Percentiles rank a stretch among this genome's conserved stretches.
Evolutionary conservation across 2,329 filamentous ascomycete species (phyloP).

Genomic region (Colletotrichum euphorbiae): DNA sequence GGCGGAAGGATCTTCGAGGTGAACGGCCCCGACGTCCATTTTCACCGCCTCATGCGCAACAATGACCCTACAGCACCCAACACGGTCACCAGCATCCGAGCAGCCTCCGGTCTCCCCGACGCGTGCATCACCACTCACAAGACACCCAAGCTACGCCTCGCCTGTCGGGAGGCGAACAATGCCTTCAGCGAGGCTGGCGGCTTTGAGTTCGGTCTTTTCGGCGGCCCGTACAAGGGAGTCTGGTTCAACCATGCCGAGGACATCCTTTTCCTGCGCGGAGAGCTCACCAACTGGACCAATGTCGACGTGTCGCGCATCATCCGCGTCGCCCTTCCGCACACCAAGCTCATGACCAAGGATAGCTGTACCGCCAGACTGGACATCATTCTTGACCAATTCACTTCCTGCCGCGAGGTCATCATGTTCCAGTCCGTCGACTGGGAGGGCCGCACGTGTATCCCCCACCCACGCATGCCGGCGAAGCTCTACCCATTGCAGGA

Average conservation of each 20-base stretch:
- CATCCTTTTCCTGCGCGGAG: constrained; percentile 29
- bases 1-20: constrained; percentile 35
- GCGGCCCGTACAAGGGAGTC: constrained; percentile 32
- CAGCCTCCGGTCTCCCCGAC: constrained; percentile 29
- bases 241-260: constrained; percentile 40
- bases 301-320: constrained; percentile 35
- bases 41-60: constrained; percentile 28
- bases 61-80: constrained; percentile 13
- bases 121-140: constrained; percentile 31
- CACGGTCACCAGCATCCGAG: neutral
- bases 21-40: constrained; percentile 21
- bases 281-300: constrained; percentile 25
- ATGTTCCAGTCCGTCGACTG: constrained; percentile 34
- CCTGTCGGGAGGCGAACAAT: constrained; percentile 32
- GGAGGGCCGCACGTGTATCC: constrained; percentile 23
- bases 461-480: constrained; percentile 16
- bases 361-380: constrained; percentile 21
- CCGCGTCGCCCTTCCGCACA: constrained; percentile 32
- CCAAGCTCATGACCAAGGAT: constrained; percentile 29
- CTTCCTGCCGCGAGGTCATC: constrained; percentile 35
- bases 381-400: constrained; percentile 24
- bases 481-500: constrained; percentile 20
- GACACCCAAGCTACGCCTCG: constrained; percentile 37
- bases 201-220: constrained; percentile 40
- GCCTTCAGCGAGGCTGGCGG: constrained; percentile 28